Percentiles rank a stretch among this genome's conserved stretches.
Conservation (phyloP, 208 protist species). For the Wallacemonas collosoma region DNA sequence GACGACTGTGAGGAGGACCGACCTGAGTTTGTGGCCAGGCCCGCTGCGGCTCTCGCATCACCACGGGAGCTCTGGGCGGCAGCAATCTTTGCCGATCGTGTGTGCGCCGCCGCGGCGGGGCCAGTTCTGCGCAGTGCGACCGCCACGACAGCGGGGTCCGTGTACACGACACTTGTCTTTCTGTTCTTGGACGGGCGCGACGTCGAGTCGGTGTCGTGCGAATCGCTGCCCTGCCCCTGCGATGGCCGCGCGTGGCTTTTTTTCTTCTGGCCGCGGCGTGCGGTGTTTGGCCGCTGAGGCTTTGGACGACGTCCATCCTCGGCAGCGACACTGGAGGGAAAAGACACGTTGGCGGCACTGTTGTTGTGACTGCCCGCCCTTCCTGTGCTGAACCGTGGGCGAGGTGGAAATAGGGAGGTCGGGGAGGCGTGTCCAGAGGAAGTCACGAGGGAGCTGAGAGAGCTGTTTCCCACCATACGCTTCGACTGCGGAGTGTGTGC, state of each 20-base stretch:
- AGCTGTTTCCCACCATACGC: conserved; percentile 6
- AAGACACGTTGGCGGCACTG: background rate
- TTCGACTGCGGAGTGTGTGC: background rate
- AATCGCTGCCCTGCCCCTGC: background rate
- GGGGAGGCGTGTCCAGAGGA: conserved; percentile 5
- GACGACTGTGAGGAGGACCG: conserved; percentile 12
- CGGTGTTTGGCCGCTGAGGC: too few relatives aligned
- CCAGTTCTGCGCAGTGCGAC: too few relatives aligned
- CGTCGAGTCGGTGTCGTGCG: too few relatives aligned
- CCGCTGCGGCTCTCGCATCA: conserved; percentile 1
- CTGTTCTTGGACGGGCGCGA: too few relatives aligned
- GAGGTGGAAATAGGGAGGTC: background rate
- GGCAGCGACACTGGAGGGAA: background rate
- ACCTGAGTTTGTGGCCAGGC: background rate
- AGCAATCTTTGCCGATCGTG: background rate
- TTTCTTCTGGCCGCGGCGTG: background rate
- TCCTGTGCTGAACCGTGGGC: background rate
- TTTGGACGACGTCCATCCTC: background rate
- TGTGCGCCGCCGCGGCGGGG: background rate
- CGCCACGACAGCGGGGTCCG: too few relatives aligned
- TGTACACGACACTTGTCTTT: too few relatives aligned
- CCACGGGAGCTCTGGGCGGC: background rate
- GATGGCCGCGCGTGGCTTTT: background rate
- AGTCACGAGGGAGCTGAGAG: background rate
- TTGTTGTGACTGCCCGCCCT: background rate